Conservation (phyloP, 192 early-diverging fungal species). For the Powellomyces hirtus region DNA sequence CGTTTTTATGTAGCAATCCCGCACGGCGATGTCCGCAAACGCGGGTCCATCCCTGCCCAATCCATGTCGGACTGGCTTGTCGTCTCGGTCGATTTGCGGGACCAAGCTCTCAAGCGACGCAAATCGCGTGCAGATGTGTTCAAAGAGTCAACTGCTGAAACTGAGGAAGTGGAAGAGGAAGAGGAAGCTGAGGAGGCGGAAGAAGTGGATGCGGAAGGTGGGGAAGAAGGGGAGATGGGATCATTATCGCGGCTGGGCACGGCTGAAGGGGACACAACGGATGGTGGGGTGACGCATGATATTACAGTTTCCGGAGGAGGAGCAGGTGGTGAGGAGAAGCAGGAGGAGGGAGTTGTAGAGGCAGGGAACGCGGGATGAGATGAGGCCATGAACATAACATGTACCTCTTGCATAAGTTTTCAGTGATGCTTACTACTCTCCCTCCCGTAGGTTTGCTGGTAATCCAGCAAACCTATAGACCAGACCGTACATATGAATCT, state of each 20-base stretch:
- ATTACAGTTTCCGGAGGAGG: too few species aligned
- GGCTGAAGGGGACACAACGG: neutral
- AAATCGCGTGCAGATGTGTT: conserved; percentile 32
- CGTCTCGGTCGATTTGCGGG: conserved; percentile 42
- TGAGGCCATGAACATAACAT: too few species aligned
- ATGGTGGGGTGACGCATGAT: too few species aligned
- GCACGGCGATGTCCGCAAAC: conserved; percentile 45
- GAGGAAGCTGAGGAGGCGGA: conserved; percentile 32
- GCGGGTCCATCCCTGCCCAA: conserved; percentile 49
- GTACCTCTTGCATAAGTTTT: too few species aligned
- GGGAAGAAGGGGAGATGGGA: neutral
- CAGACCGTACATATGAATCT: too few species aligned
- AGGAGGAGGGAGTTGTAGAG: too few species aligned
- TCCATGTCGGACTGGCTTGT: conserved; percentile 56
- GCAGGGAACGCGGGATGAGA: too few species aligned
- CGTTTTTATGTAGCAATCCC: conserved; percentile 32
- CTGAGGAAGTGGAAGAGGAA: conserved; percentile 20
- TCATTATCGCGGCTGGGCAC: neutral
- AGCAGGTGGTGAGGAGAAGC: too few species aligned
- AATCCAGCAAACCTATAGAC: too few species aligned
- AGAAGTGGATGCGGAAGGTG: conserved; percentile 28
- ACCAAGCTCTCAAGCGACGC: conserved; percentile 42
- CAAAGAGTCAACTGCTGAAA: conserved; percentile 9
- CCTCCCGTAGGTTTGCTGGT: too few species aligned
- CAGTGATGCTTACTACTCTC: too few species aligned